Evolutionary conservation across 768 basidiomycete species (phyloP).

Genomic region (Trametes sanguinea): DNA sequence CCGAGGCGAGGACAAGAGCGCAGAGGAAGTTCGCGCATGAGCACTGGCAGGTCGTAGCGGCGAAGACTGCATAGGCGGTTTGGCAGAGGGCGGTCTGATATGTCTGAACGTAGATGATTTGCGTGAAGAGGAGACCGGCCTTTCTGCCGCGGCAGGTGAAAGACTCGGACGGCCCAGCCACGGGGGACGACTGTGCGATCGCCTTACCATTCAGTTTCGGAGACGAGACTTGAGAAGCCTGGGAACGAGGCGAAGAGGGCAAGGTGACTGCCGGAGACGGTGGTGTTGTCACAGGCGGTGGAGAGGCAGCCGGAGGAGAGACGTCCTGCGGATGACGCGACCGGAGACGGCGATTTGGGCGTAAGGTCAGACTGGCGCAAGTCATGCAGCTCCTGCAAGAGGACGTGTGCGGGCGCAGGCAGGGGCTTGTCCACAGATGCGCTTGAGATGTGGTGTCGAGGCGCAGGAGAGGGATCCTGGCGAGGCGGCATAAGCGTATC

Average conservation of each 20-base stretch:
- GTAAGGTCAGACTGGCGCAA: not conserved
- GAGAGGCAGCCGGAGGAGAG: conserved; percentile 6
- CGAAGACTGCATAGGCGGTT: conserved; percentile 34
- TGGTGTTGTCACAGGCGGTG: conserved; percentile 3
- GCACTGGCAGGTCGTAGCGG: conserved; percentile 37
- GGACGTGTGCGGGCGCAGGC: conserved; percentile 5
- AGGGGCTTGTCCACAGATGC: conserved; percentile 3
- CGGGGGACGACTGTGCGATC: conserved; percentile 13
- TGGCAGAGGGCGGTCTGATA: conserved; percentile 34
- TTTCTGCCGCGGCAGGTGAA: conserved; percentile 4
- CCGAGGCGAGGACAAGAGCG: conserved; percentile 23
- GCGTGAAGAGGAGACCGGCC: conserved; percentile 26
- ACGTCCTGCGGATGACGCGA: not conserved
- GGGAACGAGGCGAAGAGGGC: conserved; percentile 15
- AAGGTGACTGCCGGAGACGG: conserved; percentile 9
- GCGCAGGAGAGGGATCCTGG: conserved; percentile 4
- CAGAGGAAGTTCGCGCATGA: conserved; percentile 23
- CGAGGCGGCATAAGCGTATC: conserved; percentile 18
- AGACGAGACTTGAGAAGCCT: not conserved
- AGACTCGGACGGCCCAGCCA: conserved; percentile 24
- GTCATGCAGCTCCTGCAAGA: conserved; percentile 7
- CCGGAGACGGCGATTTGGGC: conserved; percentile 1
- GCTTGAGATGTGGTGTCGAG: not conserved
- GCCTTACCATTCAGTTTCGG: conserved; percentile 20
- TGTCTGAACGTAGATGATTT: conserved; percentile 57